These are phyloP conservation scores for Bryoerythrophyllum caledonicum DNA, from an alignment of 225 moss, liverwort and hornwort genomes.

Conservation along the genomic window DNA sequence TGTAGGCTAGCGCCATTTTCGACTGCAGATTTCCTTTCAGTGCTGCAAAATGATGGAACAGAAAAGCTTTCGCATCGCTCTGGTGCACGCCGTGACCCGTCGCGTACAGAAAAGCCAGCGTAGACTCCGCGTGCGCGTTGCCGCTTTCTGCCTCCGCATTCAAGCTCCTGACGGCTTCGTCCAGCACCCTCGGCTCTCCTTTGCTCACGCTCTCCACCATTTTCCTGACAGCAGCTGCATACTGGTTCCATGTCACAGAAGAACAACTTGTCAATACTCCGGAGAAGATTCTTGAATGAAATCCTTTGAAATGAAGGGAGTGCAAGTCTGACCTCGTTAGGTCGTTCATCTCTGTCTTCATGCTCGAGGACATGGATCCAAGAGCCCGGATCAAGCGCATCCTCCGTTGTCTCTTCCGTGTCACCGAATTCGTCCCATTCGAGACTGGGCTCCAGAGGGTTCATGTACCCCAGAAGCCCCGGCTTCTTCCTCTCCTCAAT, in stretches of 20 bases:
- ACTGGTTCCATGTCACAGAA: slow-evolving; percentile 44
- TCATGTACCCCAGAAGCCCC: slow-evolving; percentile 38
- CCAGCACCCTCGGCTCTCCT: slow-evolving; percentile 42
- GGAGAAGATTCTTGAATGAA: not conserved
- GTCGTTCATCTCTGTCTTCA: slow-evolving; percentile 42
- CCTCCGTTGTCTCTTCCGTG: slow-evolving; percentile 44
- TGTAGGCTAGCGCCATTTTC: slow-evolving; percentile 74
- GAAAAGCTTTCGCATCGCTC: slow-evolving; percentile 59
- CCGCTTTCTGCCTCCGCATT: slow-evolving; percentile 48
- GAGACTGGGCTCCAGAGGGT: slow-evolving; percentile 37
- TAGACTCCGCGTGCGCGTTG: slow-evolving; percentile 61
- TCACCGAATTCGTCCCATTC: slow-evolving; percentile 76
- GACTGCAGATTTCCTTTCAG: slow-evolving; percentile 62
- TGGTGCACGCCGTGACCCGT: slow-evolving; percentile 54
- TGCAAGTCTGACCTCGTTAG: slow-evolving; percentile 32
- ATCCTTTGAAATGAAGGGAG: no score
- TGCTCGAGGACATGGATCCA: slow-evolving; percentile 60
- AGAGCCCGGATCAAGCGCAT: slow-evolving; percentile 56
- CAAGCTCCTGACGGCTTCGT: slow-evolving; percentile 51
- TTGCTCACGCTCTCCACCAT: slow-evolving; percentile 53
- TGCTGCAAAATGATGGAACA: slow-evolving; percentile 68
- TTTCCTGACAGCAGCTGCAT: slow-evolving; percentile 52
- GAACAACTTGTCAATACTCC: slow-evolving; percentile 13
- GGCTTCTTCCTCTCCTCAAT: slow-evolving; percentile 29
- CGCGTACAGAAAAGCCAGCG: slow-evolving; percentile 59